Evolutionary conservation across 169 alveolate species (phyloP).

Genomic region (Plasmodium gonderi): DNA sequence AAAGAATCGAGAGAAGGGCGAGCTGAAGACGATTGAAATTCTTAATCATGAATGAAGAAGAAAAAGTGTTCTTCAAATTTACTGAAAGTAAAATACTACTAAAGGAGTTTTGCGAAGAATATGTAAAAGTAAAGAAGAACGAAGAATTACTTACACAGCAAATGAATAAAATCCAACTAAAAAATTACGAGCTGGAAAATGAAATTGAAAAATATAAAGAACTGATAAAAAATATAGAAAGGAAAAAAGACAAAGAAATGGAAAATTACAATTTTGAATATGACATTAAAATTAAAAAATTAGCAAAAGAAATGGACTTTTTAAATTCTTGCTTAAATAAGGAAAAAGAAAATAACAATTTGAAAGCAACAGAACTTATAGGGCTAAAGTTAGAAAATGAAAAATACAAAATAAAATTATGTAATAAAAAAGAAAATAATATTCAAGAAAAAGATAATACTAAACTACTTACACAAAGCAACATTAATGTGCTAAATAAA

Average conservation of each 20-base stretch:
- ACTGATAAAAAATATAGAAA: constrained; percentile 15
- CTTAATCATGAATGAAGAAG: constrained; percentile 60
- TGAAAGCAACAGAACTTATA: constrained; percentile 43
- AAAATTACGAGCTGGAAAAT: constrained; percentile 53
- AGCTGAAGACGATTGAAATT: too few relatives aligned
- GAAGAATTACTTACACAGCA: constrained; percentile 32
- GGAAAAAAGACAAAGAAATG: constrained; percentile 56
- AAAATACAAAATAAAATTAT: constrained; percentile 28
- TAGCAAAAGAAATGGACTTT: constrained; percentile 50
- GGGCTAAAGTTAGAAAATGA: constrained; percentile 37
- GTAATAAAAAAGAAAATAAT: background rate
- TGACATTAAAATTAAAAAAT: constrained; percentile 51
- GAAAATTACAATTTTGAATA: constrained; percentile 55
- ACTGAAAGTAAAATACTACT: constrained; percentile 58
- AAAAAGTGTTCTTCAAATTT: constrained; percentile 39
- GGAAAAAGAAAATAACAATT: constrained; percentile 56
- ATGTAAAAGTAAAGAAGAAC: constrained; percentile 20
- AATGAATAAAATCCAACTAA: constrained; percentile 14
- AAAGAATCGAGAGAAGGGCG: too few relatives aligned
- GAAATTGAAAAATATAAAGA: constrained; percentile 54
- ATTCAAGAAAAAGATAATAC: background rate
- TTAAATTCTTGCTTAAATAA: constrained; percentile 39
- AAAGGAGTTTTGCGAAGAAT: constrained; percentile 35
- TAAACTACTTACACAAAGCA: background rate
- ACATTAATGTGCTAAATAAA: constrained; percentile 45